A percentile compares a stretch with the other conserved stretches of the same genome.
phyloP scores from a whole-genome alignment of 1,284 basidiomycete genomes.

The Pascua sp. region DNA sequence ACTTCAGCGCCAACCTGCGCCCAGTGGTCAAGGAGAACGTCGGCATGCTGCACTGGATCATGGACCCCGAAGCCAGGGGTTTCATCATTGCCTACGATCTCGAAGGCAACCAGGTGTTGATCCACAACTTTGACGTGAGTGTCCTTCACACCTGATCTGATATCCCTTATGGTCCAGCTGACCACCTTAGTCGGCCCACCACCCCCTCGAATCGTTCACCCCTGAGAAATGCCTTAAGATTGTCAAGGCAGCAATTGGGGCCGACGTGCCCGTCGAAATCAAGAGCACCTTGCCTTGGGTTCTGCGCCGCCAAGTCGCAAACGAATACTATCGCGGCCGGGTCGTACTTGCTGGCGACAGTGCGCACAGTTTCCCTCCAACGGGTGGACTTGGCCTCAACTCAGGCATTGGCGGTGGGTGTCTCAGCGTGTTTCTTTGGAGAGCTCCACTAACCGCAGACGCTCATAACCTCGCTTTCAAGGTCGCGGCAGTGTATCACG shows the following conservation, averaged over 20 bases:
- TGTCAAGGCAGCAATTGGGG: constrained; percentile 22
- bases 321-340: constrained; percentile 20
- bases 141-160: too few species aligned
- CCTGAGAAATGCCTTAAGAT: constrained; percentile 24
- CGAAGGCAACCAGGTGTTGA: constrained; percentile 26
- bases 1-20: constrained; percentile 24
- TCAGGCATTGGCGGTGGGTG: too few species aligned
- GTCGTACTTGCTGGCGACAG: constrained; percentile 22
- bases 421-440: too few species aligned
- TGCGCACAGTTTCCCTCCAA: constrained; percentile 28
- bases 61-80: constrained; percentile 25
- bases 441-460: too few species aligned
- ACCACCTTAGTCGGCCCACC: too few species aligned
- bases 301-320: constrained; percentile 25
- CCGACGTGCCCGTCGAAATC: constrained; percentile 22
- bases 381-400: constrained; percentile 28
- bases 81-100: constrained; percentile 31
- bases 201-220: constrained; percentile 20
- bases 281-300: constrained; percentile 25
- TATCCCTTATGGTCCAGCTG: too few species aligned
- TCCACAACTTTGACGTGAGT: constrained; percentile 26
- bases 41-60: constrained; percentile 30
- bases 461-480: constrained; percentile 27
- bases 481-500: constrained; percentile 17
- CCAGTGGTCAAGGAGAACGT: constrained; percentile 22